Percentiles rank a stretch among this genome's conserved stretches.
phyloP scores from a whole-genome alignment of 2,329 filamentous ascomycete species.

The Pleurostoma richardsiae region DNA sequence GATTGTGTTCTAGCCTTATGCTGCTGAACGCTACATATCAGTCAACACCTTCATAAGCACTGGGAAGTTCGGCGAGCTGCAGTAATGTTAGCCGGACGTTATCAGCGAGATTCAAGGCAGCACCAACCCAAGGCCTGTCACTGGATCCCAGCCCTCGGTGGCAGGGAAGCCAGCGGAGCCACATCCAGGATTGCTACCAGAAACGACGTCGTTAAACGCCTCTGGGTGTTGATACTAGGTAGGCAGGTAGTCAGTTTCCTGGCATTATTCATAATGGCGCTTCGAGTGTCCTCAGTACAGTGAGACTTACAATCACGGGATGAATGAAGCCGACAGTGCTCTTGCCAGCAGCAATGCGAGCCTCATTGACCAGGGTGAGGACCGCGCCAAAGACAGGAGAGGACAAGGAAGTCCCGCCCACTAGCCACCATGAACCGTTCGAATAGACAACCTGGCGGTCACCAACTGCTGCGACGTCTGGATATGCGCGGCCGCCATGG shows the following conservation, averaged over 20 bases:
- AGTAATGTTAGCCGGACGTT: too few relatives aligned
- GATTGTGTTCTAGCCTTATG: too few relatives aligned
- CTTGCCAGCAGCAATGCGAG: conserved; percentile 43
- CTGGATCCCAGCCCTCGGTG: conserved; percentile 18
- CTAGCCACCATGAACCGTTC: conserved; percentile 21
- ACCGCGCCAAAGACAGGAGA: conserved; percentile 54
- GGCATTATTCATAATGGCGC: too few relatives aligned
- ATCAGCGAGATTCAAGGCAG: too few relatives aligned
- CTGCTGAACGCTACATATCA: too few relatives aligned
- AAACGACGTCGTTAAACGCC: conserved; percentile 21
- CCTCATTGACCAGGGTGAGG: conserved; percentile 59
- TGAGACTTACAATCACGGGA: conserved; percentile 8
- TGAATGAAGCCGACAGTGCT: conserved; percentile 28
- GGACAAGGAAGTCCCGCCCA: conserved; percentile 49
- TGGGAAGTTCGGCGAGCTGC: too few relatives aligned
- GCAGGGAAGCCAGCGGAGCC: conserved; percentile 22
- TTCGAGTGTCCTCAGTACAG: background rate
- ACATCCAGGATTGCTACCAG: conserved; percentile 23
- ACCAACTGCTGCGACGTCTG: conserved; percentile 18
- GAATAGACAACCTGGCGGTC: conserved; percentile 18
- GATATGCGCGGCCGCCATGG: conserved; percentile 16
- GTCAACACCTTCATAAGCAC: too few relatives aligned
- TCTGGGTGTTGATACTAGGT: conserved; percentile 20
- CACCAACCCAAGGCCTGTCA: conserved; percentile 16
- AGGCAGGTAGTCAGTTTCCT: background rate